These are phyloP conservation scores for Linnemannia elongata DNA, from an alignment of 192 early-diverging fungal species.

Conservation along the genomic window DNA sequence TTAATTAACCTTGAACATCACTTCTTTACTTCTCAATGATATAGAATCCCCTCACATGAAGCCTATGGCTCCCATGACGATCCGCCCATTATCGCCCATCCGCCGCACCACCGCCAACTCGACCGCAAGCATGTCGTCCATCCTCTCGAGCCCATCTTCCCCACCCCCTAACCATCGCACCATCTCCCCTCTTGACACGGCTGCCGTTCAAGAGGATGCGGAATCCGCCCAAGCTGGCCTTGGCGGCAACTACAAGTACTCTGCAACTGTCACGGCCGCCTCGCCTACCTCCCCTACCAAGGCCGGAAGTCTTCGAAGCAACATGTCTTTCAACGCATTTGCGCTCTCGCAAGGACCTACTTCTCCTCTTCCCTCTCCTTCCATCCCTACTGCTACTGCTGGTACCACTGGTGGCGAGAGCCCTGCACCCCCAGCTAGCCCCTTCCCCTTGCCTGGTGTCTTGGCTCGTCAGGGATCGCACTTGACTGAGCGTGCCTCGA, in stretches of 20 bases:
- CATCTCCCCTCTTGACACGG: conserved; percentile 18
- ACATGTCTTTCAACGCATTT: conserved; percentile 22
- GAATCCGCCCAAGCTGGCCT: not conserved
- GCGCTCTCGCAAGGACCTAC: conserved; percentile 42
- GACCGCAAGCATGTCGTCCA: conserved; percentile 34
- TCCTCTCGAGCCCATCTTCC: conserved; percentile 27
- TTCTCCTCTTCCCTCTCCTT: conserved; percentile 45
- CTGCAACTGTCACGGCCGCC: not conserved
- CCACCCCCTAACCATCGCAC: conserved; percentile 5
- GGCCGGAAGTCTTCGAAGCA: conserved; percentile 9
- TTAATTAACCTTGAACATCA: not conserved
- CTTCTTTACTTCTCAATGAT: not conserved
- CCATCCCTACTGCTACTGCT: not conserved
- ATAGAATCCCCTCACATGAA: not conserved
- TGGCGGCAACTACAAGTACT: not conserved
- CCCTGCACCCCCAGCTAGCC: not conserved
- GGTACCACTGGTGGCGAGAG: not conserved
- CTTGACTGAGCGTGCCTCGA: conserved; percentile 34
- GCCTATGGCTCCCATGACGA: conserved; percentile 12
- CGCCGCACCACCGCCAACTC: conserved; percentile 37
- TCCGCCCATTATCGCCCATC: conserved; percentile 53
- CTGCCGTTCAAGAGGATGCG: not conserved
- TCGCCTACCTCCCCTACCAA: not conserved
- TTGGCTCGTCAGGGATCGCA: conserved; percentile 38
- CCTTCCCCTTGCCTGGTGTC: conserved; percentile 33